phyloP scores from a whole-genome alignment of 164 flowering plant genomes.

The Vitis cinerea region DNA sequence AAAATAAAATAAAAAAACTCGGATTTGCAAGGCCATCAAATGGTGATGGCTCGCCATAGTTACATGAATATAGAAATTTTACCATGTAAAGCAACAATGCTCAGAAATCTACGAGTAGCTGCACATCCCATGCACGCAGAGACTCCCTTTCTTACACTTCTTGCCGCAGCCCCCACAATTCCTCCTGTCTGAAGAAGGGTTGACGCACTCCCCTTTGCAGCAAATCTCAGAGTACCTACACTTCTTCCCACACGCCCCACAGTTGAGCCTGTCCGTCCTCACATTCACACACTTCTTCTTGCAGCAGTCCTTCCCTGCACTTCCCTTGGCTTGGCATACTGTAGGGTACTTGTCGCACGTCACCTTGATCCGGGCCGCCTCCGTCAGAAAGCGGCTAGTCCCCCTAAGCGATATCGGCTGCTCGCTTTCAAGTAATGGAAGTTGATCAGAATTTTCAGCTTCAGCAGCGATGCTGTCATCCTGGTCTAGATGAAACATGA shows the following conservation, averaged over 20 bases:
- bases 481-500: too few relatives aligned
- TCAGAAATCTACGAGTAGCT: slow-evolving; percentile 23
- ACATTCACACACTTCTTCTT: slow-evolving; percentile 48
- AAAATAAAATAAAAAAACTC: too few relatives aligned
- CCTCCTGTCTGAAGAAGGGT: slow-evolving; percentile 11
- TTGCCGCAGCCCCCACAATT: slow-evolving; percentile 42
- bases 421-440: too few relatives aligned
- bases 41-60: too few relatives aligned
- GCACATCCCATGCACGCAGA: slow-evolving; percentile 39
- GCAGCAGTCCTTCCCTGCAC: slow-evolving; percentile 53
- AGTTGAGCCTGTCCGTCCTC: slow-evolving; percentile 32
- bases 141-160: slow-evolving; percentile 33
- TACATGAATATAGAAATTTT: too few relatives aligned
- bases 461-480: too few relatives aligned
- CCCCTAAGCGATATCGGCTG: too few relatives aligned
- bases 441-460: too few relatives aligned
- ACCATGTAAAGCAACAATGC: too few relatives aligned
- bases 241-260: slow-evolving; percentile 48
- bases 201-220: slow-evolving; percentile 50
- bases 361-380: too few relatives aligned
- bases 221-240: slow-evolving; percentile 40
- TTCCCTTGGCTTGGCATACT: slow-evolving; percentile 42
- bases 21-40: too few relatives aligned
- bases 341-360: slow-evolving; percentile 24
- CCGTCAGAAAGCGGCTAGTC: too few relatives aligned